Base-by-base conservation (phyloP, 257 asterid genomes). In the Fraxinus americana region DNA sequence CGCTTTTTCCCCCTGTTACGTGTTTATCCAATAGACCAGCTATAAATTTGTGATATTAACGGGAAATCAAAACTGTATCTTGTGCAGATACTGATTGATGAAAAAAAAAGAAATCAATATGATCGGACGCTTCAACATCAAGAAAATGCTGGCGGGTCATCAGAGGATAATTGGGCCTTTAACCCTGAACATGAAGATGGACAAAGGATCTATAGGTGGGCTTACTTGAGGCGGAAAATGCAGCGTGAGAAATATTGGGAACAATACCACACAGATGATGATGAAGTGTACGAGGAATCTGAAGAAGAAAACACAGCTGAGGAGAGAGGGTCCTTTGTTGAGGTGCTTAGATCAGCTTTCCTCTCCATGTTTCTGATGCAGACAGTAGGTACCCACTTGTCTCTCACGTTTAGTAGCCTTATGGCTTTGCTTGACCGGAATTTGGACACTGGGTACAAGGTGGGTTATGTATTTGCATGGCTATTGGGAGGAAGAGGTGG, bases 391-490 rank as follows among this genome's bases (percentile, higher is more conserved):
- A 32, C 79, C 80, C 85, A 81, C 52, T 83, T 89, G 66, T 87
- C 97, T 35, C 94, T 94, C 77, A 86, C 93, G 4, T 89, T 81
- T 75, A 90, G 95, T 81, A 76, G 91, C 86, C 80, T 91, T 32
- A 77, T 85, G 91, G 96, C 98, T 74, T 84, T 89, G 86, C 72
- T 86, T 36, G 97, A 93, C 82, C 85, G 32, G 16, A 85, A 93
- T 79, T 73, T 93, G 86, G 98, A 93, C 54, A 82, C 86, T 2
- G 98, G 98, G 19, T 91, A 93, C 79, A 92, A 92, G 84, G 84
- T 88, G 2, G 98, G 97, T 67, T 92, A 87, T 65, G 4, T 92
- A 23, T 63, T 88, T 50, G 94, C 98, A 19, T 93, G 94, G 95
- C 52, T 88, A 39, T 52, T 89, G 73, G 96, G 98, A 23, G 97